Evolutionary conservation across 169 alveolate species (phyloP), one percentile per base, ranked within the genome.

Genomic region (Plasmodium coatneyi): DNA sequence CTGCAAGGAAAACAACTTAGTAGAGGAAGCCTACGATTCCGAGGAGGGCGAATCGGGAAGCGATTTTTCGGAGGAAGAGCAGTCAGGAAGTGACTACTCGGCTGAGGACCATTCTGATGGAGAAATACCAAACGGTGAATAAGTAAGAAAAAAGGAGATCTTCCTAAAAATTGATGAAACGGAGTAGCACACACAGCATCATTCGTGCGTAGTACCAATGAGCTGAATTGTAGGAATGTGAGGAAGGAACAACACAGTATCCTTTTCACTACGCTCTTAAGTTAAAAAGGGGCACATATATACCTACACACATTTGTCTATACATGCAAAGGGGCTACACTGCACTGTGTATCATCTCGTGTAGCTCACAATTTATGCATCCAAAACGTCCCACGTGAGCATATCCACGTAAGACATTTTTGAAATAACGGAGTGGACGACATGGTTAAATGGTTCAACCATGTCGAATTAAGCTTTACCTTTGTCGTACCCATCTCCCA

Each of bases 1-100:
- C 34, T 84, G 80, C 60, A 72, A 34, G 66, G 93, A 74, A 74
- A 72, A 84, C 46, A 74, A 84, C 66, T 84, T 84, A 74, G 28
- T 84, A 32, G 80, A 74, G 54, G 84, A 49, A 46, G 78, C 16
- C 22, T 34, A 56, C 54, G 43, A n/a, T 19, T 71, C 28, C 0
- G 84, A 52, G 19, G 84, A 84, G 39, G 93, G 43, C 7, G 54
- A 49, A 49, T 72, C 84, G 30, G 79, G 36, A 30, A 76, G 78
- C 14, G 93, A 74, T 4, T 84, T 74, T 74, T 84, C 93, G 10
- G 80, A 49, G 7, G 78, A 25, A 22, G 71, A 84, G 5, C 49
- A 84, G n/a, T 84, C 83, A 49, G 70, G 34, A 41, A 32, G 76
- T 16, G 72, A 16, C 41, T 84, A 72, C 22, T 30, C 90, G 22